A percentile compares a stretch with the other conserved stretches of the same genome.
Evolutionary conservation across 768 basidiomycete species (phyloP).

Genomic region (Tremella fuciformis): DNA sequence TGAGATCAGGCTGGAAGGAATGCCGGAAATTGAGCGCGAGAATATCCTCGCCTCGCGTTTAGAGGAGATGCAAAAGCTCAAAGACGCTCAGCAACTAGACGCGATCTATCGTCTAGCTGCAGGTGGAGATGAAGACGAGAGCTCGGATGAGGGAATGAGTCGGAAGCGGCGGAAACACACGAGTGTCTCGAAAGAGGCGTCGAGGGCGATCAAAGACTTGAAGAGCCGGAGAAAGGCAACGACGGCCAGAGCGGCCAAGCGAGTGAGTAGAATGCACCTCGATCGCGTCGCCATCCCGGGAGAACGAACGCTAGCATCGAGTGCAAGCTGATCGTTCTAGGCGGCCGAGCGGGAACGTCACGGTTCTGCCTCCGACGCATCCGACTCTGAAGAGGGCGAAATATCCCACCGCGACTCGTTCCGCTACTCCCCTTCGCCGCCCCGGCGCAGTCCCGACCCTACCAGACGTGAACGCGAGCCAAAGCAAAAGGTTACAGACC

Average conservation of each 20-base stretch:
- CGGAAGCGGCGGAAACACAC: constrained; percentile 65
- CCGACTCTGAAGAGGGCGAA: constrained; percentile 60
- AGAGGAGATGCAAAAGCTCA: constrained; percentile 73
- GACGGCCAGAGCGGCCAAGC: constrained; percentile 68
- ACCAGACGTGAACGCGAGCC: constrained; percentile 46
- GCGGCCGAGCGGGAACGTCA: constrained; percentile 63
- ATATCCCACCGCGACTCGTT: constrained; percentile 27
- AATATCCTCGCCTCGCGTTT: constrained; percentile 73
- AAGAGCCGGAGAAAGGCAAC: constrained; percentile 84
- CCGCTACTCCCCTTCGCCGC: constrained; percentile 2
- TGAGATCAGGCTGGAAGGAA: constrained; percentile 63
- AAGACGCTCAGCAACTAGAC: constrained; percentile 68
- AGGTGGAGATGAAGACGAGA: constrained; percentile 34
- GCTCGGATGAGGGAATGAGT: not conserved
- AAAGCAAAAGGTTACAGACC: constrained; percentile 57
- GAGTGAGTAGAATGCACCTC: no score
- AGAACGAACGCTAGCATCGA: no score
- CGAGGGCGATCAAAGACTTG: constrained; percentile 58
- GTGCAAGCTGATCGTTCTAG: constrained; percentile 9
- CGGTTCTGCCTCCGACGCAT: constrained; percentile 1
- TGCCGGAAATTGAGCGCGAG: constrained; percentile 88
- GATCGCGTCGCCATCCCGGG: no score
- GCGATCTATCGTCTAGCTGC: constrained; percentile 57
- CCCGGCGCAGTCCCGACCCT: constrained; percentile 9
- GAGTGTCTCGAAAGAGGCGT: constrained; percentile 47